Conservation (phyloP, 1,284 basidiomycete species). For the Ganoderma meredithae region DNA sequence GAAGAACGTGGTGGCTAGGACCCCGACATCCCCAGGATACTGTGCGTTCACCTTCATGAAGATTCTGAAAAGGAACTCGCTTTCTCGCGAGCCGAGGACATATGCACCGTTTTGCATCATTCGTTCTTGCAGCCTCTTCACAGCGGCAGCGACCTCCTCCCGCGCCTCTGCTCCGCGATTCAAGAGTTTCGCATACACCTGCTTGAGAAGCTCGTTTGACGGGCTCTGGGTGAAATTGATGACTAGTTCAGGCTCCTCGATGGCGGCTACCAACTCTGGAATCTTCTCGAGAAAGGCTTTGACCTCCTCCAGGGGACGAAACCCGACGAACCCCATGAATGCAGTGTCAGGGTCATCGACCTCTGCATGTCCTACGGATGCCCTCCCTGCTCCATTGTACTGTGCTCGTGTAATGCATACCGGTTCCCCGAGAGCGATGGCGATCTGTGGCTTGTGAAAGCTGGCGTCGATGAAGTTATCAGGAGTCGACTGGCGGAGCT, state of each 20-base stretch:
- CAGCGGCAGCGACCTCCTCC: constrained; percentile 21
- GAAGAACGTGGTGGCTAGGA: constrained; percentile 86
- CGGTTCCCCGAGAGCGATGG: constrained; percentile 72
- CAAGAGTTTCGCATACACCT: constrained; percentile 82
- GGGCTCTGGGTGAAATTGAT: constrained; percentile 23
- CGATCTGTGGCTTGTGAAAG: constrained; percentile 95
- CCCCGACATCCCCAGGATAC: constrained; percentile 90
- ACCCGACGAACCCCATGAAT: constrained; percentile 94
- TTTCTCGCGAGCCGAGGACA: constrained; percentile 19
- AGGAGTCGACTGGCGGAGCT: constrained; percentile 76
- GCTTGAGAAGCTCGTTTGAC: constrained; percentile 63
- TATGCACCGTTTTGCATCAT: constrained; percentile 20
- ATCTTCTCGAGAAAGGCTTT: constrained; percentile 70
- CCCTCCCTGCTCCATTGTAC: not conserved
- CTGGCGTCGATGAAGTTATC: constrained; percentile 81
- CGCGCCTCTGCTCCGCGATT: constrained; percentile 42
- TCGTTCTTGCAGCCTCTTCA: constrained; percentile 30
- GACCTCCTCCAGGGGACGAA: constrained; percentile 81
- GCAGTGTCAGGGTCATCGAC: constrained; percentile 55
- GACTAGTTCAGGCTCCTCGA: constrained; percentile 31
- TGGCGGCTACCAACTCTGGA: constrained; percentile 67
- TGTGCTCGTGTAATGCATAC: constrained; percentile 17
- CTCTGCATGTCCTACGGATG: constrained; percentile 11
- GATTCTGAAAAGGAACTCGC: constrained; percentile 61
- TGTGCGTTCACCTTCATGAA: constrained; percentile 78